Evolutionary conservation across 495 filamentous ascomycete species (phyloP).

Genomic region (Hypoxylon rickii): DNA sequence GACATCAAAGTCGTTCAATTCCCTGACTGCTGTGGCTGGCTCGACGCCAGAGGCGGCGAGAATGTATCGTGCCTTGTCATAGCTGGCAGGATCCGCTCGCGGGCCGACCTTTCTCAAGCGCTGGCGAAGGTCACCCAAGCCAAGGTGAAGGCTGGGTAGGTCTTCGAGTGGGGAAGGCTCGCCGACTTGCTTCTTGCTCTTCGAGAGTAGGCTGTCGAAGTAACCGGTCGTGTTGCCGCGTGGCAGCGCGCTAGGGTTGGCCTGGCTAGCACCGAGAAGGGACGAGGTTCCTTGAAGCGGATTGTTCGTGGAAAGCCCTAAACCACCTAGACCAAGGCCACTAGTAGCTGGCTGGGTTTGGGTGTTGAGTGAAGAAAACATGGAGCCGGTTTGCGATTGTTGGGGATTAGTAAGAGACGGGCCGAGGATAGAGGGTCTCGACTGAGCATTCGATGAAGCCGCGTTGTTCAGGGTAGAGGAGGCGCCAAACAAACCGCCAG

Average conservation of each 20-base stretch:
- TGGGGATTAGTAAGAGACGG: constrained; percentile 6
- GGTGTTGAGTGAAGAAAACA: constrained; percentile 21
- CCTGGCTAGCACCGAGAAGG: constrained; percentile 26
- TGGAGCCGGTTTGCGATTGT: constrained; percentile 26
- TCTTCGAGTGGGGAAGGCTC: constrained; percentile 59
- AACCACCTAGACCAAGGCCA: constrained; percentile 1
- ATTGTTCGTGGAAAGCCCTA: constrained; percentile 19
- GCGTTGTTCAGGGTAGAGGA: too few species aligned
- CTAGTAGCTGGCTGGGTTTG: constrained; percentile 19
- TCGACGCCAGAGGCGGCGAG: constrained; percentile 88
- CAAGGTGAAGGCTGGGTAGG: constrained; percentile 75
- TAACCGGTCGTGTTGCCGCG: constrained; percentile 61
- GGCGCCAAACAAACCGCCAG: neutral
- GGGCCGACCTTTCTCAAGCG: constrained; percentile 78
- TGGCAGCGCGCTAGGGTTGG: constrained; percentile 21
- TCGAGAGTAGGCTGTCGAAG: constrained; percentile 85
- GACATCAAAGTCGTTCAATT: constrained; percentile 65
- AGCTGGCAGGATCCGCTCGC: constrained; percentile 52
- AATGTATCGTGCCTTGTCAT: constrained; percentile 79
- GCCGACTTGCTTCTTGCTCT: constrained; percentile 66
- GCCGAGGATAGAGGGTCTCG: too few species aligned
- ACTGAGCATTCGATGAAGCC: too few species aligned
- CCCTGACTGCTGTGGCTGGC: constrained; percentile 74
- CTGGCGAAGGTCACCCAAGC: constrained; percentile 83
- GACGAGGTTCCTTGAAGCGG: constrained; percentile 16